phyloP scores from a whole-genome alignment of 129 eudicot genomes.

The Flaveria robusta region DNA sequence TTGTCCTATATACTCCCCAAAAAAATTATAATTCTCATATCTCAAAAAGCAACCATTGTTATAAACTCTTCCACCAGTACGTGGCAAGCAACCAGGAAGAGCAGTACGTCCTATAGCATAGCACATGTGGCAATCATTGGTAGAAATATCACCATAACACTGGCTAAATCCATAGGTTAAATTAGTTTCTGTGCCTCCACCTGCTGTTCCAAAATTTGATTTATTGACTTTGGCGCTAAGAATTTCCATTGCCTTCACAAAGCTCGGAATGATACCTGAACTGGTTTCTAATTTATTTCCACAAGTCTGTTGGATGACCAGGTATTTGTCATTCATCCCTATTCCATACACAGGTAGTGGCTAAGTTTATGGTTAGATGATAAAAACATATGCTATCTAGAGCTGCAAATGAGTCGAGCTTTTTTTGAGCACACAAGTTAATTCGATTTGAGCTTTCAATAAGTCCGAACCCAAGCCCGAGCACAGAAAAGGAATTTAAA shows the following conservation, averaged over 20 bases:
- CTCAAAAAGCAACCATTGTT: constrained; percentile 48
- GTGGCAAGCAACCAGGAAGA: constrained; percentile 45
- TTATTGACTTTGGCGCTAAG: not conserved
- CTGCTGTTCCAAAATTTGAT: not conserved
- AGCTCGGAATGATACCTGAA: not conserved
- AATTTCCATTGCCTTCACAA: constrained; percentile 15
- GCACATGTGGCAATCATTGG: constrained; percentile 41
- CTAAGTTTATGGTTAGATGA: constrained; percentile 2
- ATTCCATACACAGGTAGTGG: constrained; percentile 1
- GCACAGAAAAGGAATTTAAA: not conserved
- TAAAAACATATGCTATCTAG: not conserved
- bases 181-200: not conserved
- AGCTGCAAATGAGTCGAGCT: not conserved
- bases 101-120: constrained; percentile 29
- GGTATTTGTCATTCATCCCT: constrained; percentile 17
- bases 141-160: constrained; percentile 45
- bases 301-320: constrained; percentile 11
- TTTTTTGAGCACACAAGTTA: no score
- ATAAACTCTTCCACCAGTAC: constrained; percentile 37
- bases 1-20: constrained; percentile 20
- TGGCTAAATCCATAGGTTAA: constrained; percentile 36
- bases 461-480: not conserved
- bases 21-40: constrained; percentile 41
- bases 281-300: not conserved
- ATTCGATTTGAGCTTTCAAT: no score